These are phyloP conservation scores for Corylus heterophylla DNA, from an alignment of 306 rosid species.

Conservation along the genomic window DNA sequence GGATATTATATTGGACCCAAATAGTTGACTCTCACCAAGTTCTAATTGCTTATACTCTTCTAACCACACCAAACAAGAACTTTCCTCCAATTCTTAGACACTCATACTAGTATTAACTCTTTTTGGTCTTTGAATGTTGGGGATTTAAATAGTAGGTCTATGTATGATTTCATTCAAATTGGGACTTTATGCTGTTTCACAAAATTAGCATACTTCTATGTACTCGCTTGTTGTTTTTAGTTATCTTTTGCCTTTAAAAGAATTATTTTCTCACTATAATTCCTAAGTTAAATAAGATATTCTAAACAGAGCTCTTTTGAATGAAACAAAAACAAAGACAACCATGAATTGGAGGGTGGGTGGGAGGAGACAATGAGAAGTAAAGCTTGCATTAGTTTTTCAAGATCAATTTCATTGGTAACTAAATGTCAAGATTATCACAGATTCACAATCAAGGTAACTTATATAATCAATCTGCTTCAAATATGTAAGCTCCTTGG, in stretches of 20 bases:
- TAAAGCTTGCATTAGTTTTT: background rate
- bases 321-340: background rate
- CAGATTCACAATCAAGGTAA: background rate
- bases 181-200: background rate
- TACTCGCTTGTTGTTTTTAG: background rate
- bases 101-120: background rate
- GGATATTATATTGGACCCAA: background rate
- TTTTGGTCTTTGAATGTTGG: background rate
- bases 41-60: background rate
- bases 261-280: background rate
- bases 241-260: background rate
- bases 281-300: background rate
- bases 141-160: background rate
- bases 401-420: background rate
- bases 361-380: background rate
- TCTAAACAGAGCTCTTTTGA: conserved; percentile 1
- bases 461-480: conserved; percentile 17
- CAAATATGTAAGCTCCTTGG: conserved; percentile 15
- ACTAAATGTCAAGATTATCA: background rate
- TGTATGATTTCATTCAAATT: background rate
- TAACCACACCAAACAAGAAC: background rate
- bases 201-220: background rate
- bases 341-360: background rate
- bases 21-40: background rate
- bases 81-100: background rate